Percentiles rank a stretch among this genome's conserved stretches.
Conservation (phyloP, 2,329 filamentous ascomycete genomes). For the Arthrobotrys iridis region DNA sequence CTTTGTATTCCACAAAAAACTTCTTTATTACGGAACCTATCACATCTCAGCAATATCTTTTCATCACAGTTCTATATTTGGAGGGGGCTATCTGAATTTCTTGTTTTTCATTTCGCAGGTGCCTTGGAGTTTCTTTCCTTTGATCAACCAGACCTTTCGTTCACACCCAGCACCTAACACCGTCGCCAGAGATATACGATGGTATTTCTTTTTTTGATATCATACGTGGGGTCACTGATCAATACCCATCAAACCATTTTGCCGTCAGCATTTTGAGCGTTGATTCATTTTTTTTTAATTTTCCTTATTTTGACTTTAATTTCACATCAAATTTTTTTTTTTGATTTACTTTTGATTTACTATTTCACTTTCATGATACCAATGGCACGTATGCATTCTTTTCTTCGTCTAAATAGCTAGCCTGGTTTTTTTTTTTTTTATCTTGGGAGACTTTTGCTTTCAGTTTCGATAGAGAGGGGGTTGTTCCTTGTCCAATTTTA, state of each 20-base stretch:
- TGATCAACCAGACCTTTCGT: slow-evolving; percentile 3
- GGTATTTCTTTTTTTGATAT: slow-evolving; percentile 27
- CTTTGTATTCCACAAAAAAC: slow-evolving; percentile 40
- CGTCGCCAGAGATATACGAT: slow-evolving; percentile 49
- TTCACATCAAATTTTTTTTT: slow-evolving; percentile 22
- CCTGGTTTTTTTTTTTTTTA: slow-evolving; percentile 8
- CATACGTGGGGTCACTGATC: slow-evolving; percentile 26
- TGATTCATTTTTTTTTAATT: slow-evolving; percentile 14
- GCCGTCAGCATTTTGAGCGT: slow-evolving; percentile 39
- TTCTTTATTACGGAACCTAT: neutral
- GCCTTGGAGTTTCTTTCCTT: slow-evolving; percentile 44
- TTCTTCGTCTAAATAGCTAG: slow-evolving; percentile 6
- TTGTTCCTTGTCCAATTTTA: slow-evolving; percentile 47
- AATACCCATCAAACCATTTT: slow-evolving; percentile 9
- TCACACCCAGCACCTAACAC: slow-evolving; percentile 5
- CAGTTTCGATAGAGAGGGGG: slow-evolving; percentile 51
- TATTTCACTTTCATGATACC: slow-evolving; percentile 50
- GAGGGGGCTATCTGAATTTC: slow-evolving; percentile 23
- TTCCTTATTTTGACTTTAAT: slow-evolving; percentile 44
- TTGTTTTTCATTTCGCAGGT: slow-evolving; percentile 25
- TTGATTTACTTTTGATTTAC: slow-evolving; percentile 16
- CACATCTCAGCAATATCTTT: slow-evolving; percentile 2
- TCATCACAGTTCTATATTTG: slow-evolving; percentile 29
- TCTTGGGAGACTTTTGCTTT: slow-evolving; percentile 23
- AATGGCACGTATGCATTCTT: slow-evolving; percentile 48